Percentiles rank a stretch among this genome's conserved stretches.
phyloP scores from a whole-genome alignment of 1,139 yeast species.

The Suhomyces panamericanus region DNA sequence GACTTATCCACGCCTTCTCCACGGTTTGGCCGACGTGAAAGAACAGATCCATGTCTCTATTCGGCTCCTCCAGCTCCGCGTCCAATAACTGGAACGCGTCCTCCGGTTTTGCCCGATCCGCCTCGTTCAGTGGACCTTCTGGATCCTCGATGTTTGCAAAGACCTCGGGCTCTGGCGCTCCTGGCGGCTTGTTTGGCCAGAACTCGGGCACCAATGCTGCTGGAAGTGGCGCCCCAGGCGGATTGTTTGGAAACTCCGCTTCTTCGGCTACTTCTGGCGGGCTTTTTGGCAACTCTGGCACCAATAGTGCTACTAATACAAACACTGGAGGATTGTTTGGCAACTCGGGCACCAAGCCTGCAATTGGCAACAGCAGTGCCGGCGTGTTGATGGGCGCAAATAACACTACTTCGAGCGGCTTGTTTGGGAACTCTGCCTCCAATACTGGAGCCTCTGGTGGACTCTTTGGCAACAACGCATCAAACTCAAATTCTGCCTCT shows the following conservation, averaged over 20 bases:
- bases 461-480: neutral
- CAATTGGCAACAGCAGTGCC: neutral
- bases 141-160: constrained; percentile 24
- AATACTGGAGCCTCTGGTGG: constrained; percentile 10
- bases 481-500: too few species aligned
- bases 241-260: constrained; percentile 16
- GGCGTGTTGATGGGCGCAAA: too few species aligned
- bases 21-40: constrained; percentile 2
- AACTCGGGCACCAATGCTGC: neutral
- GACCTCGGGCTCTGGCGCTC: constrained; percentile 10
- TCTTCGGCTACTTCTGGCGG: constrained; percentile 14
- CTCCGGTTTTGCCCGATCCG: constrained; percentile 26
- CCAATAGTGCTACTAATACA: constrained; percentile 11
- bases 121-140: constrained; percentile 18
- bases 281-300: constrained; percentile 18
- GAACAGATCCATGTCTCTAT: constrained; percentile 7
- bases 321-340: constrained; percentile 7
- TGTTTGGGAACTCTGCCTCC: constrained; percentile 19
- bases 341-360: neutral
- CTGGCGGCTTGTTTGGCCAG: constrained; percentile 2
- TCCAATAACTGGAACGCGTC: constrained; percentile 28
- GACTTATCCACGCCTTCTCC: neutral
- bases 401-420: constrained; percentile 6
- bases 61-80: constrained; percentile 9
- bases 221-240: neutral